Evolutionary conservation across 441 rosid species (phyloP), one percentile per base, ranked within the genome.

Genomic region (Adansonia rubrostipa): DNA sequence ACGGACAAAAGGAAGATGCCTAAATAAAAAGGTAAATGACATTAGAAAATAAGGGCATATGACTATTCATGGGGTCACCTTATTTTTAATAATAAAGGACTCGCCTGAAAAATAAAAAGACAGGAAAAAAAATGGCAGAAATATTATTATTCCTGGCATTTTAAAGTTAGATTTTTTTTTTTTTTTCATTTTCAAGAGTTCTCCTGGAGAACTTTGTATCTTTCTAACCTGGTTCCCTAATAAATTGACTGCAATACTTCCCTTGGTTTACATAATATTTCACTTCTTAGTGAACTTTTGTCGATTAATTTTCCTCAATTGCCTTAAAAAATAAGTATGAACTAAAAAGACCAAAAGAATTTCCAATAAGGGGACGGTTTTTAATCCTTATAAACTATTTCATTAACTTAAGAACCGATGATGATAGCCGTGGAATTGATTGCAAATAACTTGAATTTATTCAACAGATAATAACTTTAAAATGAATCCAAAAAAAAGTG

Each of bases 1-100:
- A 48, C 11, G 19, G 15, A 56, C 56, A 77, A 69, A 69, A 54
- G 13, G 8, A n/a, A 28, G 53, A 60, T 64, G 48, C 40, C 22
- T 36, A 64, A 64, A 64, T 64, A 33, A 36, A 54, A 53, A 33
- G 63, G 50, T 50, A n/a, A 33, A 54, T 54, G 48, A 10, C 33
- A 71, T 0, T 13, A 62, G 67, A 62, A 62, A 24, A 62, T 1
- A 6, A 28, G 67, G 33, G 67, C 17, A 62, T 24, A 60, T 42
- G 66, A 20, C 67, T 22, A 20, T 1, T 53, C 75, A 3, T 33
- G n/a, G n/a, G 62, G 73, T 33, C 76, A 57, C 36, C 48, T 48
- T 68, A 42, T 48, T 62, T 70, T 78, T 70, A 71, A 70, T 24
- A 71, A 51, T 24, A 28, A 45, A 51, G 28, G 74, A 9, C n/a